A percentile compares a stretch with the other conserved stretches of the same genome.
phyloP scores from a whole-genome alignment of 306 rosid species.

The Casuarina cunninghamiana region DNA sequence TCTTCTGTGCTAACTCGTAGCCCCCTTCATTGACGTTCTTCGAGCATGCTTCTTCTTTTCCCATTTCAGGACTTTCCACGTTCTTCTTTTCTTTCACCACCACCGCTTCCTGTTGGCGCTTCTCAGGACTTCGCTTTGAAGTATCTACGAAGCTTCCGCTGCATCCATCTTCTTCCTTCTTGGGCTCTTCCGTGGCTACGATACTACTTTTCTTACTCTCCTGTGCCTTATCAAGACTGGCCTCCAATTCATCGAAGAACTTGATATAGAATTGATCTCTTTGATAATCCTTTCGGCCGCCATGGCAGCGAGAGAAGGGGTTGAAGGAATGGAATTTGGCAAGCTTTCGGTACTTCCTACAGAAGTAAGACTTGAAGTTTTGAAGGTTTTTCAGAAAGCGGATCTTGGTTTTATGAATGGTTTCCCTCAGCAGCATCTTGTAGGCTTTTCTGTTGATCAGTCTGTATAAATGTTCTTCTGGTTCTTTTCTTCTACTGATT shows the following conservation, averaged over 20 bases:
- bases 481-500: slow-evolving; percentile 37
- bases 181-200: slow-evolving; percentile 31
- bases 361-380: slow-evolving; percentile 54
- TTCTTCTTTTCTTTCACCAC: slow-evolving; percentile 47
- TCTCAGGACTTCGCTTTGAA: slow-evolving; percentile 35
- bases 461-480: slow-evolving; percentile 35
- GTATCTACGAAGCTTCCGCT: slow-evolving; percentile 31
- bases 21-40: slow-evolving; percentile 31
- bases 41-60: slow-evolving; percentile 39
- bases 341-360: slow-evolving; percentile 59
- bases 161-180: slow-evolving; percentile 37
- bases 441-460: slow-evolving; percentile 31
- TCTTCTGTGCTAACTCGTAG: slow-evolving; percentile 56
- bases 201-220: slow-evolving; percentile 29
- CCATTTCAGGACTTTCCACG: slow-evolving; percentile 24
- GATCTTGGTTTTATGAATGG: slow-evolving; percentile 50
- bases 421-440: slow-evolving; percentile 68
- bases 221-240: slow-evolving; percentile 43
- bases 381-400: slow-evolving; percentile 47
- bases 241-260: slow-evolving; percentile 69
- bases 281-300: slow-evolving; percentile 39
- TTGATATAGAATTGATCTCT: slow-evolving; percentile 56
- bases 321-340: slow-evolving; percentile 62
- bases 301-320: slow-evolving; percentile 45
- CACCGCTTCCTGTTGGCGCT: slow-evolving; percentile 34